These are phyloP conservation scores for Gracilaria domingensis DNA, from an alignment of 23 red algal species.

Conservation along the genomic window DNA sequence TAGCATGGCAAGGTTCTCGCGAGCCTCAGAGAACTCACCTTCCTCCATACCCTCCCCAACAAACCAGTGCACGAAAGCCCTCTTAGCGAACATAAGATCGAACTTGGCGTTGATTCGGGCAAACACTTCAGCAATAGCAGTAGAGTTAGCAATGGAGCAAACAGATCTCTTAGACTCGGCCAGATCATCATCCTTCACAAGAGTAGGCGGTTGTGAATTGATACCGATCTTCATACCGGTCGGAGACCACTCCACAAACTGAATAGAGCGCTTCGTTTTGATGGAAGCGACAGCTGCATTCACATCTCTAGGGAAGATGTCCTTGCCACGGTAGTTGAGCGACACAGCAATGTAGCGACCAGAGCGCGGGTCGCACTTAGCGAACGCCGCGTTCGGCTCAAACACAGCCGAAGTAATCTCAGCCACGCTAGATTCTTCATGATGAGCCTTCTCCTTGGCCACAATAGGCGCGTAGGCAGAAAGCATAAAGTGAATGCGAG, in stretches of 20 bases:
- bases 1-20: slow-evolving; percentile 95
- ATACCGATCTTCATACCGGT: slow-evolving; percentile 99
- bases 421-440: slow-evolving; percentile 89
- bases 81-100: slow-evolving; percentile 97
- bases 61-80: slow-evolving; percentile 99
- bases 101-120: slow-evolving; percentile 97
- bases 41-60: slow-evolving; percentile 99
- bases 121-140: slow-evolving; percentile 99
- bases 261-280: slow-evolving; percentile 94
- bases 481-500: slow-evolving; percentile 99
- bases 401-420: slow-evolving; percentile 97
- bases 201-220: slow-evolving; percentile 92
- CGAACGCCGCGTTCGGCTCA: slow-evolving; percentile 96
- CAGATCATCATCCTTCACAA: slow-evolving; percentile 84
- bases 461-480: slow-evolving; percentile 97
- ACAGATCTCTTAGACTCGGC: slow-evolving; percentile 90
- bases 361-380: slow-evolving; percentile 97
- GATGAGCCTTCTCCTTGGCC: slow-evolving; percentile 95
- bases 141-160: slow-evolving; percentile 98
- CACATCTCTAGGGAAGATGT: slow-evolving; percentile 96
- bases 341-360: slow-evolving; percentile 98
- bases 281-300: slow-evolving; percentile 96
- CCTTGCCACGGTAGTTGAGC: slow-evolving; percentile 95
- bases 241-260: slow-evolving; percentile 99
- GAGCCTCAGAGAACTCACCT: slow-evolving; percentile 98